Percentiles rank a stretch among this genome's conserved stretches.
phyloP scores from a whole-genome alignment of 208 protist species.

The Lotmaria passim region DNA sequence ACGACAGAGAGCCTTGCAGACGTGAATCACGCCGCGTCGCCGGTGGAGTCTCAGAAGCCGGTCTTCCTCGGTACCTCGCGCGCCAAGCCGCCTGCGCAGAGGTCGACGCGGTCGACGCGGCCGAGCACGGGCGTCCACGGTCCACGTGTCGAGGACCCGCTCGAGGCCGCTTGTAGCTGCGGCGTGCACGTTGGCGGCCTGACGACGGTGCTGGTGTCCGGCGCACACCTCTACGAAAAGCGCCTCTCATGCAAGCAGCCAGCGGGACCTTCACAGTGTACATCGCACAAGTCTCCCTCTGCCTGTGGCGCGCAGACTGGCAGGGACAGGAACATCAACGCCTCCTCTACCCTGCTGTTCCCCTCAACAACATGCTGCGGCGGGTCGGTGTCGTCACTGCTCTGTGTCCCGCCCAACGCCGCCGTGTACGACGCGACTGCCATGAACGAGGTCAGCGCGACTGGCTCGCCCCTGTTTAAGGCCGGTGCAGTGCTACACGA shows the following conservation, averaged over 20 bases:
- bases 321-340: neutral
- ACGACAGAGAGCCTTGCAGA: slow-evolving; percentile 24
- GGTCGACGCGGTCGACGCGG: neutral
- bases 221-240: slow-evolving; percentile 26
- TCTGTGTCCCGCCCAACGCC: slow-evolving; percentile 26
- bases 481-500: slow-evolving; percentile 23
- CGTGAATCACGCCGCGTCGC: slow-evolving; percentile 22
- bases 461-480: neutral
- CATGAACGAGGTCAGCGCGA: neutral
- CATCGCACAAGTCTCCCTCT: neutral
- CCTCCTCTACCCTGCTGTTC: slow-evolving; percentile 18
- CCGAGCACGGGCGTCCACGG: slow-evolving; percentile 9
- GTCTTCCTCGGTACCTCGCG: slow-evolving; percentile 11
- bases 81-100: slow-evolving; percentile 10
- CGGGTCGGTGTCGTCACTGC: slow-evolving; percentile 26
- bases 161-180: slow-evolving; percentile 27
- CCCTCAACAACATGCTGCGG: slow-evolving; percentile 35
- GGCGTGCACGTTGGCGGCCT: slow-evolving; percentile 40
- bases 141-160: slow-evolving; percentile 9
- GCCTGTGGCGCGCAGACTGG: too few relatives aligned
- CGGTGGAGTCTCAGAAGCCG: neutral
- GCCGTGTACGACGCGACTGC: slow-evolving; percentile 18
- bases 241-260: neutral
- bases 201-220: slow-evolving; percentile 43
- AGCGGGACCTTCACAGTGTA: neutral